Base-by-base conservation (phyloP, 257 asterid species). In the Salvia splendens region DNA sequence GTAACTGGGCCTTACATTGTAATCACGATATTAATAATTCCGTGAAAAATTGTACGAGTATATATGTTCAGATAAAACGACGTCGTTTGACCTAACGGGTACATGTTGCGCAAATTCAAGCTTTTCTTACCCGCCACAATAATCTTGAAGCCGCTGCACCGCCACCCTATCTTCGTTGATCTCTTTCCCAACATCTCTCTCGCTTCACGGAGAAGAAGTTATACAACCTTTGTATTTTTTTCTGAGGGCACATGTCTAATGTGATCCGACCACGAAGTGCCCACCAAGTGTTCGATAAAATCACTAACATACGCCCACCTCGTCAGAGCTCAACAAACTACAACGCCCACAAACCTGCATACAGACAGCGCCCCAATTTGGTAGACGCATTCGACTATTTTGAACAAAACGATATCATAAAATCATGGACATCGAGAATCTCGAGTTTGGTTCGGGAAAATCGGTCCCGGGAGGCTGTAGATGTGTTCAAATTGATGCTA, bases 401-500 rank as follows among this genome's bases (percentile, higher is more conserved):
- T 12, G 64, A 28, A 64, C 69, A 81, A 73, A 78, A 83, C 61
- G 87, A 78, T 36, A 17, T 78, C 48, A 55, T 78, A 7, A 76
- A 64, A 70, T 61, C 84, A 42, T 85, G 96, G 95, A 73, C 95
- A 2, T 79, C 84, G 12, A 78, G 41, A 56, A 75, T 88, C 35
- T 85, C 97, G 62, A 75, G 70, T 50, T 79, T 85, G 69, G 83
- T 82, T 32, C 72, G 80, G 73, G 73, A 80, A 65, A 83, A 81
- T 14, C 86, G 82, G 75, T 77, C 91, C 6, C 63, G 54, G 46
- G 80, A 85, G 69, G 97, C 94, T 36, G 72, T 88, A 71, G 72
- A 68, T 12, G 16, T 87, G 69, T 91, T 85, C 88, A 91, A 86
- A 63, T 12, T 68, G 51, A 89, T 91, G 96, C 79, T 89, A 52